Conservation (phyloP, 1,139 yeast genomes). For the Nakaseomyces uthaithaninus region DNA sequence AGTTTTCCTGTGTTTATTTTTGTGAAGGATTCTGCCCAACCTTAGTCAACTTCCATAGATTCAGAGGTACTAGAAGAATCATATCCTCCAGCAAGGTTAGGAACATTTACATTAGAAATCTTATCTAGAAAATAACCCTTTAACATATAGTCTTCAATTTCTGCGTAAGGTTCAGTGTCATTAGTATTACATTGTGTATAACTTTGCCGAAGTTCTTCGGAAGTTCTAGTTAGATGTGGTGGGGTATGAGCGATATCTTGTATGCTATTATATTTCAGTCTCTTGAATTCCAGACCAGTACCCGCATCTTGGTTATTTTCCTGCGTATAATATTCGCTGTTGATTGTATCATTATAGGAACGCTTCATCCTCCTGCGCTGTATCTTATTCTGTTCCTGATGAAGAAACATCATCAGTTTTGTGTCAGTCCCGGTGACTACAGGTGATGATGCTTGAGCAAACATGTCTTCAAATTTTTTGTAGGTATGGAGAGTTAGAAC, state of each 20-base stretch:
- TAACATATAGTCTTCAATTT: slow-evolving; percentile 5
- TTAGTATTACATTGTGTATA: background rate
- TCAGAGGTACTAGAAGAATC: background rate
- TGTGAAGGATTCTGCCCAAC: no score
- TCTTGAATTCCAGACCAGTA: background rate
- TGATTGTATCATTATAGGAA: background rate
- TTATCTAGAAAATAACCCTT: slow-evolving; percentile 4
- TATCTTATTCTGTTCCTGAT: slow-evolving; percentile 4
- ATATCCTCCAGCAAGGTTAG: no score
- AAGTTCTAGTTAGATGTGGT: background rate
- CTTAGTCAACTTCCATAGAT: slow-evolving; percentile 2
- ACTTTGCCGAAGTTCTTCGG: background rate
- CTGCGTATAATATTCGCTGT: background rate
- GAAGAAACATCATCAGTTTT: slow-evolving; percentile 5
- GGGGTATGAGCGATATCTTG: background rate
- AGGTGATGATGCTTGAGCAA: no score
- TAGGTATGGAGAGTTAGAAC: background rate
- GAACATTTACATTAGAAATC: no score
- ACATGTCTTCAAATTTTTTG: background rate
- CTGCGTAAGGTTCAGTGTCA: slow-evolving; percentile 4
- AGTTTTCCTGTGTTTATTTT: no score
- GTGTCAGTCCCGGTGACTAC: slow-evolving; percentile 1
- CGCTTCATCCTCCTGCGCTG: slow-evolving; percentile 2
- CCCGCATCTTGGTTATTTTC: no score
- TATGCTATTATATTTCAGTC: background rate